Evolutionary conservation across 2,329 filamentous ascomycete species (phyloP).

Genomic region (Alternaria novae-zelandiae): DNA sequence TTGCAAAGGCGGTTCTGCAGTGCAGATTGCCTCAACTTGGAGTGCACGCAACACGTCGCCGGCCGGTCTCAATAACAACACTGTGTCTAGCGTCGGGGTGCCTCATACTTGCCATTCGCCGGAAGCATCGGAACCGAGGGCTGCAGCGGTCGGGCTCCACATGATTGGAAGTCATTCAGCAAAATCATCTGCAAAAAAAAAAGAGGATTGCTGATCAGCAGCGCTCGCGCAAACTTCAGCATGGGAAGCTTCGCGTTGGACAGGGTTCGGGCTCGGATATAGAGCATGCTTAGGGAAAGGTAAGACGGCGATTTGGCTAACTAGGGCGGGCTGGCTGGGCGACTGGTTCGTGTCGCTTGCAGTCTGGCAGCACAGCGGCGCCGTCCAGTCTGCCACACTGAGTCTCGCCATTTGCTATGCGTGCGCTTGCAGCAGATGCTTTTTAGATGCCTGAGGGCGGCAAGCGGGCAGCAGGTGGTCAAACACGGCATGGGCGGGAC

Average conservation of each 20-base stretch:
- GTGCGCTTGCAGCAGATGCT: conserved; percentile 22
- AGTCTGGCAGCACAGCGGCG: conserved; percentile 32
- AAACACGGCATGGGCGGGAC: conserved; percentile 42
- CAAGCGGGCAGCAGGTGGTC: conserved; percentile 14
- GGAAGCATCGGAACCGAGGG: conserved; percentile 24
- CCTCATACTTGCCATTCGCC: conserved; percentile 32
- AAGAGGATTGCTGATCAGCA: conserved; percentile 46
- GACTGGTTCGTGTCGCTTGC: conserved; percentile 42
- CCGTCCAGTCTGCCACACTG: background rate
- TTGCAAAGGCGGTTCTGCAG: conserved; percentile 42
- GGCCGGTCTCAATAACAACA: conserved; percentile 26
- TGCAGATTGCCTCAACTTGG: conserved; percentile 49
- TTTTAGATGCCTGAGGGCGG: conserved; percentile 18
- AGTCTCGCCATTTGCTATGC: conserved; percentile 21
- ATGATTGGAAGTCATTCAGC: conserved; percentile 41
- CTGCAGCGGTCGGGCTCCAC: conserved; percentile 27
- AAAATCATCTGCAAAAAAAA: conserved; percentile 37
- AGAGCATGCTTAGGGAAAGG: conserved; percentile 42
- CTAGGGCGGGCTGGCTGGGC: conserved; percentile 25
- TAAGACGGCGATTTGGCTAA: conserved; percentile 34
- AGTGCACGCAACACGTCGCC: conserved; percentile 32
- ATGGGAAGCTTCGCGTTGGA: conserved; percentile 42
- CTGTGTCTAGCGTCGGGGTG: conserved; percentile 25
- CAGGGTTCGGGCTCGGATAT: conserved; percentile 46
- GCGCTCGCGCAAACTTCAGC: conserved; percentile 40